Base-by-base conservation (phyloP, 306 rosid genomes). In the Rosa multiflora region DNA sequence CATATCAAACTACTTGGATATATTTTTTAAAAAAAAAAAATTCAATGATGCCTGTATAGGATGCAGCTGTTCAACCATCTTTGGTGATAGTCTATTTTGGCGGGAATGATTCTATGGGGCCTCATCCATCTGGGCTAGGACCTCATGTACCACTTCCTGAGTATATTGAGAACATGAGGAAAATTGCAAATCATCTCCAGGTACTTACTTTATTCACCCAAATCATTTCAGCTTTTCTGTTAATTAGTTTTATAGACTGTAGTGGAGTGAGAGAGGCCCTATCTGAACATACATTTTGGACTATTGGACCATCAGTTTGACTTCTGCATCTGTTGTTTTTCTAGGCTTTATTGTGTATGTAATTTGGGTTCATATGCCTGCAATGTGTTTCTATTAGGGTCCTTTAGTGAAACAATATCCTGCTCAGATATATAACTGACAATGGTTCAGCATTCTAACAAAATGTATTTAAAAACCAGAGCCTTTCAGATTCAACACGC, bases 41-140 rank as follows among this genome's bases (percentile, higher is more conserved):
- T n/a, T n/a, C n/a, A n/a, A n/a, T n/a, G 73, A 37, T 73, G 26
- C 51, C 43, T 81, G 55, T 35, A 20, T 83, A 92, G 97, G 97
- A 92, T 85, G 93, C 93, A 81, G 84, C 91, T 61, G 78, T 83
- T 26, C 96, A 90, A 70, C 98, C 97, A 70, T 86, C 97, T 78
- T 88, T 94, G 86, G 96, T 94, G 66, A 86, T 94, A 55, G 98
- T 90, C 73, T 94, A 94, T 83, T 94, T 94, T 80, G 97, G 98
- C 1, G 98, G 98, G 51, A 94, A 94, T 83, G 97, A 94, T 87
- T 92, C 97, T 68, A 92, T 94, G 98, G 98, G 98, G 53, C 76
- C 93, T 81, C 97, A 94, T 84, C 68, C 92, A 17, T 94, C 97
- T 52, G 93, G 96, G 80, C 82, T 94, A 35, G 98, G 98, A 62